These are phyloP conservation scores for Xylaria sp. DNA, from an alignment of 495 filamentous ascomycete species.

Conservation along the genomic window DNA sequence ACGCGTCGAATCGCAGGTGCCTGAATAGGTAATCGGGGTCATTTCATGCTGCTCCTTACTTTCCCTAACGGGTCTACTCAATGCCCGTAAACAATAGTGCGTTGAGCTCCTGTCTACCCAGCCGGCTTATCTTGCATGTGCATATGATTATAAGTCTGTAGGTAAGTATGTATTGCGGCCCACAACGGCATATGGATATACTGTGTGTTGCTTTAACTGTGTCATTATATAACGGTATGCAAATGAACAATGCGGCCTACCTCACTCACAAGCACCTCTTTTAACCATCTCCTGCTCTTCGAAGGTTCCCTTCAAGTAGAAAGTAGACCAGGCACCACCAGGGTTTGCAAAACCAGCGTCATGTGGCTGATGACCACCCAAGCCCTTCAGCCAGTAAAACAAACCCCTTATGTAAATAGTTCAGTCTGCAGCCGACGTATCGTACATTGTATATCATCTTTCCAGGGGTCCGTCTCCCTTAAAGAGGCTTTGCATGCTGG, in stretches of 20 bases:
- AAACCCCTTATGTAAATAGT: background rate
- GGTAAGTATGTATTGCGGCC: background rate
- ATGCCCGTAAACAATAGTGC: background rate
- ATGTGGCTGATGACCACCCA: background rate
- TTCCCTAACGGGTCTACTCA: background rate
- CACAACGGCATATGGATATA: background rate
- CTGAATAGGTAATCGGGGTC: constrained; percentile 1
- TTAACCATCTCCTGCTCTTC: background rate
- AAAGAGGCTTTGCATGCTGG: too few relatives aligned
- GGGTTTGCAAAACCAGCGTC: background rate
- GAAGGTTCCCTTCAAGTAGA: background rate
- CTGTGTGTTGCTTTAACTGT: background rate
- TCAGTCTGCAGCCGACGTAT: background rate
- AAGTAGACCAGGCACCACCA: background rate
- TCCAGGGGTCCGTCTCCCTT: too few relatives aligned
- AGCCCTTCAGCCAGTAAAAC: background rate
- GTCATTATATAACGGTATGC: background rate
- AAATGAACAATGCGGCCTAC: background rate
- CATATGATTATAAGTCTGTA: constrained; percentile 11
- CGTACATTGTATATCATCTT: too few relatives aligned
- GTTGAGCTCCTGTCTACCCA: background rate
- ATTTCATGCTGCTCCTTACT: background rate
- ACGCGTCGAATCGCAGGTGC: background rate
- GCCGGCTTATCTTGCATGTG: background rate
- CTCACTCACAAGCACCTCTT: background rate